Evolutionary conservation across 2,329 filamentous ascomycete species (phyloP).

Genomic region (Tolypocladium endophyticum): DNA sequence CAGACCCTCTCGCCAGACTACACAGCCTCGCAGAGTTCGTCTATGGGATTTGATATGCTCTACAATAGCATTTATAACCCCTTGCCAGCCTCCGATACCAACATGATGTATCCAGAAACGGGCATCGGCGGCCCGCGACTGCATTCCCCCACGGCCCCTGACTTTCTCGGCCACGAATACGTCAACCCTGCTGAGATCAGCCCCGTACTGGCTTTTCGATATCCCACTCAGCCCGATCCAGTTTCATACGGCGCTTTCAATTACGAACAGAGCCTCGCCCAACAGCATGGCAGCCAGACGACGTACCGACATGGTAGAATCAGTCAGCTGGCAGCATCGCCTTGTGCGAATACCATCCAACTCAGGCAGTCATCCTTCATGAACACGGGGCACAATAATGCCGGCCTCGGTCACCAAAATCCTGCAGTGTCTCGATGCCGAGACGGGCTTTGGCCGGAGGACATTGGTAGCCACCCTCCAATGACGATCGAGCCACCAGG

Average conservation of each 20-base stretch:
- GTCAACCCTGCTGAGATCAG: neutral
- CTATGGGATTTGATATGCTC: slow-evolving; percentile 3
- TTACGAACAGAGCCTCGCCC: neutral
- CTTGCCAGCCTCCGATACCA: neutral
- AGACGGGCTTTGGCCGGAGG: neutral
- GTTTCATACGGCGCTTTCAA: neutral
- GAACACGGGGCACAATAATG: neutral
- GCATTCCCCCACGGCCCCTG: neutral
- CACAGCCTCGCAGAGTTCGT: slow-evolving; percentile 1
- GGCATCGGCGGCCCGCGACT: neutral
- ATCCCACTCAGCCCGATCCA: neutral
- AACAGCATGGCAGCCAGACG: neutral
- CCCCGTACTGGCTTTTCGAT: neutral
- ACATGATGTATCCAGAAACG: neutral
- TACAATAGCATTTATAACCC: neutral
- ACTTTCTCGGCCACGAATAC: neutral
- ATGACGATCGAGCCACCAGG: neutral
- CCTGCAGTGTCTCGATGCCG: neutral
- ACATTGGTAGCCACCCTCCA: neutral
- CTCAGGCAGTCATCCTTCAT: neutral
- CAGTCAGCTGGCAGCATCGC: neutral
- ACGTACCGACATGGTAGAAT: neutral
- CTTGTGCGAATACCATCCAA: neutral
- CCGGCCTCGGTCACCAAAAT: neutral
- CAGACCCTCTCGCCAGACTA: slow-evolving; percentile 1